Base-by-base conservation (phyloP, 768 basidiomycete genomes). In the Trametes gibbosa region DNA sequence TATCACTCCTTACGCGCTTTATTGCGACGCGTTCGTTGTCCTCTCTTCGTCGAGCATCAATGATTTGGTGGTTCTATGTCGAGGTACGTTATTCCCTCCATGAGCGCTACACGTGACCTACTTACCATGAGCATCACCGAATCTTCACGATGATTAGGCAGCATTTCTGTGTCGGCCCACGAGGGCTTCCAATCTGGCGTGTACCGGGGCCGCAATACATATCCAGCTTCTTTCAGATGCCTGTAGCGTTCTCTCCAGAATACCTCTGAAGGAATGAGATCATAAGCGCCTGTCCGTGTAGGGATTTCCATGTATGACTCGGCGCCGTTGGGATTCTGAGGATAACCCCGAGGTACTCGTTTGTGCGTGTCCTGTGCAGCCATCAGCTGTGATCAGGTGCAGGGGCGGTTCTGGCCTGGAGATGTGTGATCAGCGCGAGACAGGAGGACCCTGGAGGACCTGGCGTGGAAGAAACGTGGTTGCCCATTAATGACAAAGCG, bases 121-220 rank as follows among this genome's bases (percentile, higher is more conserved):
- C 37, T 39, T 39, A 39, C 37, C 37, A 39, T 39, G 37, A 39
- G 37, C 37, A 39, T 39, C 13, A 39, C 17, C 13, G 37, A 39
- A 17, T 39, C 37, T 10, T 32, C 29, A 32, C 4, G 10, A 10
- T 32, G 29, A 32, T 32, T 32, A 32, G 29, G 29, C 29, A 32
- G 10, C 4, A 32, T 4, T 10, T 32, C 29, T 32, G 45, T 47
- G 13, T 23, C 45, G 4, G 13, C 17, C 63, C 64, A 65, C 2
- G 64, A 65, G 3, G 64, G 64, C 14, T 29, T 25, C 64, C 64
- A 65, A 10, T 35, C 52, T 3, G 49, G 50, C 5, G 2, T 7
- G 24, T 65, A 69, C 0, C 69, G 57, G 6, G 64, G 58, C 13
- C 69, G 65, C 1, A 70, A 56, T 16, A 17, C 24, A 43, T 70